Conservation (phyloP, 2,329 filamentous ascomycete species). For the Sarocladiaceae sp. region DNA sequence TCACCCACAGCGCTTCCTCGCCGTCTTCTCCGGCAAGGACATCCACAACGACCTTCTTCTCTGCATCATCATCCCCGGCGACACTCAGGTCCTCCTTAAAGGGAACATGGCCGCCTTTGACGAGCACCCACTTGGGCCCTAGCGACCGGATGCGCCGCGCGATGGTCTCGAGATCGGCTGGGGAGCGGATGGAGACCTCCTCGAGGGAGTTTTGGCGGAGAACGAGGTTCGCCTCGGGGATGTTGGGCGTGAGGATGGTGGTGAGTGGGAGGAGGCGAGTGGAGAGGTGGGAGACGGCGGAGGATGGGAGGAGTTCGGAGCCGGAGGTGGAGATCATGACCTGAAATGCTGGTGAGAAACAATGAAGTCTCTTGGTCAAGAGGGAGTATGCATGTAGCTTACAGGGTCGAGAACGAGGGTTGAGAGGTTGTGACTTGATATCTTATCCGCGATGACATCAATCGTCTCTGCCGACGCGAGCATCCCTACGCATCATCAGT, state of each 20-base stretch:
- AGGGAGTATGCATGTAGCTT: conserved; percentile 10
- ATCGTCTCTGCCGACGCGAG: conserved; percentile 31
- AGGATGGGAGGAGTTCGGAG: conserved; percentile 57
- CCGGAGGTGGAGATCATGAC: conserved; percentile 91
- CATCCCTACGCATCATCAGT: conserved; percentile 25
- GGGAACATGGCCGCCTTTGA: conserved; percentile 90
- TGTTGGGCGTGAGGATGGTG: conserved; percentile 68
- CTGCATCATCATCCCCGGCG: conserved; percentile 51
- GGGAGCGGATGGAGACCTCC: conserved; percentile 37
- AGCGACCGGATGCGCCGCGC: conserved; percentile 60
- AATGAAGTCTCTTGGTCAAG: too few species aligned
- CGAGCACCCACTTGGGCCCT: conserved; percentile 72
- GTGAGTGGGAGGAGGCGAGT: conserved; percentile 56
- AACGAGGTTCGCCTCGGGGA: conserved; percentile 66
- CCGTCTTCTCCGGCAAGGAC: conserved; percentile 60
- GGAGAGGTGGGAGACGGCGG: conserved; percentile 57
- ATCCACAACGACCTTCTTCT: conserved; percentile 62
- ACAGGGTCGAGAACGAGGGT: conserved; percentile 33
- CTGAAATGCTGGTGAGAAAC: conserved; percentile 34
- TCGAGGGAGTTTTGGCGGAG: conserved; percentile 45
- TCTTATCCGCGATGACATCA: conserved; percentile 24
- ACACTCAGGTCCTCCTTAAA: conserved; percentile 57
- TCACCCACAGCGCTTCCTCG: conserved; percentile 51
- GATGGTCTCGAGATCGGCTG: conserved; percentile 62
- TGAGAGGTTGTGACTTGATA: conserved; percentile 24